A percentile compares a stretch with the other conserved stretches of the same genome.
Conservation (phyloP, 257 asterid species). For the Forsythia viridissima region DNA sequence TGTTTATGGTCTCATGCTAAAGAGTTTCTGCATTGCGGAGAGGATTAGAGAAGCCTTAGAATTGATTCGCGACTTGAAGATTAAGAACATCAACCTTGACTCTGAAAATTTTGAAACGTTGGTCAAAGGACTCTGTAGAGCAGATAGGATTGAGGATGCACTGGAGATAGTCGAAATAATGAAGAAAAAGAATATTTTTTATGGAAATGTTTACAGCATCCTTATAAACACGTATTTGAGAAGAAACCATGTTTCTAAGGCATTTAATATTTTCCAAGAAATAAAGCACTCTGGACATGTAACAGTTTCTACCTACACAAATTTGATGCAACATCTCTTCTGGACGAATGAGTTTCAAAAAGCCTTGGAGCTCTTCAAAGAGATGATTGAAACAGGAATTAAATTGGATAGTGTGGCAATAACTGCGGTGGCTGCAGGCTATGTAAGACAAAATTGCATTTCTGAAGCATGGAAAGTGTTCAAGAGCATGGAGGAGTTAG, state of each 20-base stretch:
- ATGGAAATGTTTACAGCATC: conserved; percentile 44
- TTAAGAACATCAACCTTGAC: conserved; percentile 47
- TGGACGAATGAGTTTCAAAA: conserved; percentile 53
- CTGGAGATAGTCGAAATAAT: conserved; percentile 74
- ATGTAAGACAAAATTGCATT: conserved; percentile 51
- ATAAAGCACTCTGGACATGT: conserved; percentile 49
- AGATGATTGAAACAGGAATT: conserved; percentile 62
- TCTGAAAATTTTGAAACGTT: conserved; percentile 47
- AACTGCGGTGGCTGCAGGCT: conserved; percentile 65
- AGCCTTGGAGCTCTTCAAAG: conserved; percentile 60
- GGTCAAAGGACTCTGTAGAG: conserved; percentile 78
- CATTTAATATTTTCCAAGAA: conserved; percentile 54
- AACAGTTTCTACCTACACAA: conserved; percentile 55
- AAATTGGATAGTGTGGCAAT: conserved; percentile 59
- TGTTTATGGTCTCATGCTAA: conserved; percentile 52
- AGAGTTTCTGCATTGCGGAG: conserved; percentile 72
- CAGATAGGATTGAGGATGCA: conserved; percentile 66
- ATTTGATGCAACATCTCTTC: conserved; percentile 68
- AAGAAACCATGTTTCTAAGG: conserved; percentile 54
- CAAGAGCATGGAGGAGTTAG: conserved; percentile 54
- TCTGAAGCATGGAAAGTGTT: conserved; percentile 63
- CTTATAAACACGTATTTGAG: conserved; percentile 55
- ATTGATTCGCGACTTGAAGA: conserved; percentile 64
- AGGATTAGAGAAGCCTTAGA: conserved; percentile 72
- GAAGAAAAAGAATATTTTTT: conserved; percentile 52